phyloP scores from a whole-genome alignment of 2,329 filamentous ascomycete species.

The Cladosporium sp. region DNA sequence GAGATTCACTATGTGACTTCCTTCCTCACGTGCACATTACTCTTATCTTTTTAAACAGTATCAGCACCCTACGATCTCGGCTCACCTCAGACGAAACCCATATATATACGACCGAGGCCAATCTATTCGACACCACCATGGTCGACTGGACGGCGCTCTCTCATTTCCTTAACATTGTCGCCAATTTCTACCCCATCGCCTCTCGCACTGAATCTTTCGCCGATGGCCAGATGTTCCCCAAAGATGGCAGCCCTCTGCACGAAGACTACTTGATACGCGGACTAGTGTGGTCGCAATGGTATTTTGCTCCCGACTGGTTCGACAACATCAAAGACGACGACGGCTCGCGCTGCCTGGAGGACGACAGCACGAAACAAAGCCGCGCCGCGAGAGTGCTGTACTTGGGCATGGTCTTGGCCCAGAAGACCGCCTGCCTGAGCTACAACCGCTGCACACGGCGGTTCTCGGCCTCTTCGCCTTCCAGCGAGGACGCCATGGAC shows the following conservation, averaged over 20 bases:
- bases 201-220: slow-evolving; percentile 33
- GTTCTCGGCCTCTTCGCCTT: background rate
- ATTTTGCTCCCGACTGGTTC: slow-evolving; percentile 57
- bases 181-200: slow-evolving; percentile 30
- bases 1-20: slow-evolving; percentile 39
- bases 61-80: slow-evolving; percentile 14
- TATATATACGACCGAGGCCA: slow-evolving; percentile 21
- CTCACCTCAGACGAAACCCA: slow-evolving; percentile 15
- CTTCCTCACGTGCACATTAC: slow-evolving; percentile 58
- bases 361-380: slow-evolving; percentile 50
- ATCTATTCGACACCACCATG: background rate
- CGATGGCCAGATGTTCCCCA: slow-evolving; percentile 33
- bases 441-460: slow-evolving; percentile 7
- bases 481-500: background rate
- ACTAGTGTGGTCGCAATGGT: slow-evolving; percentile 53
- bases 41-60: slow-evolving; percentile 51
- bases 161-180: slow-evolving; percentile 49
- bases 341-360: slow-evolving; percentile 55
- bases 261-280: slow-evolving; percentile 65
- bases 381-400: slow-evolving; percentile 15
- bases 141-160: slow-evolving; percentile 45
- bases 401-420: slow-evolving; percentile 8
- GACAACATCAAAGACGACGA: slow-evolving; percentile 59
- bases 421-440: slow-evolving; percentile 4
- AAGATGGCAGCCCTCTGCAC: slow-evolving; percentile 50